Evolutionary conservation across 345 rosid species (phyloP), one percentile per base, ranked within the genome.

Genomic region (Psidium guajava): DNA sequence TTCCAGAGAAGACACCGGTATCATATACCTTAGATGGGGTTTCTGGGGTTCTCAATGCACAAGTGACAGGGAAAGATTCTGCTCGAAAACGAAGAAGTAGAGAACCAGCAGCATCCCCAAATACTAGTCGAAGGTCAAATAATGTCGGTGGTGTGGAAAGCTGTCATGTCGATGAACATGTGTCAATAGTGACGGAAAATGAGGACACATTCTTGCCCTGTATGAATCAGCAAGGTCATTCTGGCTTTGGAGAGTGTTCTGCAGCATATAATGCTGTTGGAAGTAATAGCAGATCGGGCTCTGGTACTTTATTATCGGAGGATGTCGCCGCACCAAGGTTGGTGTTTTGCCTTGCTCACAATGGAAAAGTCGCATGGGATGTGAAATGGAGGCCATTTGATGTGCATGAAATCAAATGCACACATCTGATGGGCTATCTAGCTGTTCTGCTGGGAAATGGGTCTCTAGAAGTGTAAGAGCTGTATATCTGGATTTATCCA

Each of bases 331-430:
- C 96, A 80, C 99, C 99, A 84, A 93, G 95, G 88, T 88, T 92
- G 86, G 91, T 95, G 51, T 86, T 96, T 80, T 97, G 99, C 91
- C 90, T 97, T 44, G 96, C 98, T 85, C 99, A 96, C 88, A 91
- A 93, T 87, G 99, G 97, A 88, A 95, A 96, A 92, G 98, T 95
- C 87, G 97, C 89, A 40, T 96, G 98, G 98, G 99, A 97, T 87
- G 93, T 95, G 81, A 96, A 97, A 91, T 97, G 98, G 97, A 90
- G 90, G 86, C 98, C 98, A 59, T 85, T 57, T 83, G 83, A 85
- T 89, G 84, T 42, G 56, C 85, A 88, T 58, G 88, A 90, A 86
- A 88, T 93, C 85, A 77, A 86, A 87, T 89, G 86, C 91, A 88
- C 86, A 86, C 93, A 92, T 69, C 92, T 91, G 82, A 92, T 97